Evolutionary conservation across 768 basidiomycete genomes (phyloP).

Genomic region (Rhodotorula toruloides): DNA sequence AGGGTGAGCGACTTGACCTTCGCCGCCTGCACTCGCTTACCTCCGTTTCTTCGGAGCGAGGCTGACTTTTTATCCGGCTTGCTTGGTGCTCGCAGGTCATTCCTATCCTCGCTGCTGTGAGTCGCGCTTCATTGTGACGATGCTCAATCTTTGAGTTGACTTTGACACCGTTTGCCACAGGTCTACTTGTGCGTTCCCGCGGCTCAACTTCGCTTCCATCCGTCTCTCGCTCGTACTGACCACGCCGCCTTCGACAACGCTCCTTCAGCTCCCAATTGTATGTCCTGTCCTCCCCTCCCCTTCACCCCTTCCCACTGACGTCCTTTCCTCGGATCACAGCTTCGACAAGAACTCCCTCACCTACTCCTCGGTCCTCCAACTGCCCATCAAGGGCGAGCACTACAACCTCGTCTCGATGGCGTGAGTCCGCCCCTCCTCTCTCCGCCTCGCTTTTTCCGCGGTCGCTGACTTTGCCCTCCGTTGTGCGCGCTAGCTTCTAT

Average conservation of each 20-base stretch:
- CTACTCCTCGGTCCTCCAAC: slow-evolving; percentile 61
- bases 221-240: not conserved
- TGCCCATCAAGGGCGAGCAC: slow-evolving; percentile 56
- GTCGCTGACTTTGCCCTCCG: not conserved
- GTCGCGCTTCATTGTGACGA: not conserved
- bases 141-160: not conserved
- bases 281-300: not conserved
- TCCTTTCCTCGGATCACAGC: no score
- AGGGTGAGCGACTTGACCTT: not conserved
- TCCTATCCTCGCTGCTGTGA: slow-evolving; percentile 16
- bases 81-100: not conserved
- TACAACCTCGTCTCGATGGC: slow-evolving; percentile 52
- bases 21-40: not conserved
- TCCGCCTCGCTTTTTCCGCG: not conserved
- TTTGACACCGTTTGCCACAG: not conserved
- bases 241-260: not conserved
- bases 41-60: not conserved
- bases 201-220: no score
- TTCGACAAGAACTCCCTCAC: slow-evolving; percentile 68
- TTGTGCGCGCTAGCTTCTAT: slow-evolving; percentile 55
- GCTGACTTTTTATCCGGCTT: no score
- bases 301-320: not conserved
- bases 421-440: no score
- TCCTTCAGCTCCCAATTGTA: not conserved
- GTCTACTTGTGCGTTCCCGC: not conserved